Evolutionary conservation across 2,329 filamentous ascomycete genomes (phyloP), one percentile per base, ranked within the genome.

Genomic region (Fusarium foetens): DNA sequence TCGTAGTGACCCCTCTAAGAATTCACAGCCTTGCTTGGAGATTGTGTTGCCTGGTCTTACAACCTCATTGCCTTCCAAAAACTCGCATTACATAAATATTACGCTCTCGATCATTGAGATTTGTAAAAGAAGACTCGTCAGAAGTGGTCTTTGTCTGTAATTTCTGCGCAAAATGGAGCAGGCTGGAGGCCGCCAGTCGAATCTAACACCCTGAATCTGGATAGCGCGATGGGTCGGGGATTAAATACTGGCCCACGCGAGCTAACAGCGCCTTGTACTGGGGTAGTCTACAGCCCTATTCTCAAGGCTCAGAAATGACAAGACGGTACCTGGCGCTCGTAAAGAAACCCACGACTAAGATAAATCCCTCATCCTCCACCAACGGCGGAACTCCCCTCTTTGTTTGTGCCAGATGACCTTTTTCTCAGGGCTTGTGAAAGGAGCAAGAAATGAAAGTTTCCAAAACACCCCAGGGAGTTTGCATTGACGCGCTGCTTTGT

Each of bases 311-410:
- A 39, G 23, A 27, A 53, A 53, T 38, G 49, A 53, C 49, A 53
- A 53, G 35, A 27, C 35, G 11, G 49, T 53, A 53, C 49, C 31
- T 35, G n/a, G 5, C 31, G 12, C 49, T 41, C 49, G 35, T 53
- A 52, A 52, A 52, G 12, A 52, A 52, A 29, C 21, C 49, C 12
- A 17, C 49, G 19, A 39, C 49, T 41, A 17, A 41, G 35, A 53
- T 41, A 53, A 53, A 53, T 53, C 8, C 49, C 49, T 53, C 49
- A 53, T n/a, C 49, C 16, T n/a, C 49, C 49, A 53, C 49, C 25
- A 53, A 38, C 19, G 23, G 12, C 7, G 19, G 8, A 52, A 53
- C 8, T 41, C 25, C 35, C 49, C 49, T 27, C 35, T 27, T 53
- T 41, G 25, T 8, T 39, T n/a, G 23, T 2, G 8, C 35, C 49